Evolutionary conservation across 2,329 filamentous ascomycete species (phyloP).

Genomic region (Ascochyta lentis): DNA sequence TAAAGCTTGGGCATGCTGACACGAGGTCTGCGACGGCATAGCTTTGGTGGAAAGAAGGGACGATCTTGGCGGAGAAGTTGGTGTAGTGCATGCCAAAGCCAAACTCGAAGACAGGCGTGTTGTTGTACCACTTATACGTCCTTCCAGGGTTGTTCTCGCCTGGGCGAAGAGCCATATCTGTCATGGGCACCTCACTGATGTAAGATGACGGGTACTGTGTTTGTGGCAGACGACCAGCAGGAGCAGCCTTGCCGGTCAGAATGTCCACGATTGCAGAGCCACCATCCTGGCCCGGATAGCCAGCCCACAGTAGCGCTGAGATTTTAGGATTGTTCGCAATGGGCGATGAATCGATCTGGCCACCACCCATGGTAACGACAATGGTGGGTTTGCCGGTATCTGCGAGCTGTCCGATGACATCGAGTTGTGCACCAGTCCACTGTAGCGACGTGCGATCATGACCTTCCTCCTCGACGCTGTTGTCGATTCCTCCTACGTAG

Average conservation of each 20-base stretch:
- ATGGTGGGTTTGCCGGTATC: constrained; percentile 58
- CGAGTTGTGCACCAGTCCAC: constrained; percentile 62
- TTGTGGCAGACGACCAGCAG: constrained; percentile 62
- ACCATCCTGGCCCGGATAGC: constrained; percentile 67
- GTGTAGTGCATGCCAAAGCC: constrained; percentile 67
- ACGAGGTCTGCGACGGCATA: constrained; percentile 27
- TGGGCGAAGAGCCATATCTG: constrained; percentile 64
- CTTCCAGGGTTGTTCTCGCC: constrained; percentile 57
- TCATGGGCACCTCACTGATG: constrained; percentile 59
- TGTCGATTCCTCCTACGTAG: constrained; percentile 65
- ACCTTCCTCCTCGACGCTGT: constrained; percentile 59
- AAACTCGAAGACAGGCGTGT: constrained; percentile 59
- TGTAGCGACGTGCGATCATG: constrained; percentile 59
- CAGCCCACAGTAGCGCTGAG: constrained; percentile 63
- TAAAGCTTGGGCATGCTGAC: constrained; percentile 35
- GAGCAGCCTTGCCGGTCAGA: constrained; percentile 59
- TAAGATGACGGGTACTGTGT: constrained; percentile 65
- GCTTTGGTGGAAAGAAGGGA: constrained; percentile 14
- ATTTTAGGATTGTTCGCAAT: constrained; percentile 58
- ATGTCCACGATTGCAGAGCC: constrained; percentile 64
- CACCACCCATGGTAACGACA: constrained; percentile 62
- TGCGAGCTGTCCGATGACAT: constrained; percentile 59
- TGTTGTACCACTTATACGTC: constrained; percentile 67
- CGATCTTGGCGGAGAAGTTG: constrained; percentile 52
- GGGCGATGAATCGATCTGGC: constrained; percentile 60